Conservation (phyloP, 768 basidiomycete genomes). For the Mycena sanguinolenta region DNA sequence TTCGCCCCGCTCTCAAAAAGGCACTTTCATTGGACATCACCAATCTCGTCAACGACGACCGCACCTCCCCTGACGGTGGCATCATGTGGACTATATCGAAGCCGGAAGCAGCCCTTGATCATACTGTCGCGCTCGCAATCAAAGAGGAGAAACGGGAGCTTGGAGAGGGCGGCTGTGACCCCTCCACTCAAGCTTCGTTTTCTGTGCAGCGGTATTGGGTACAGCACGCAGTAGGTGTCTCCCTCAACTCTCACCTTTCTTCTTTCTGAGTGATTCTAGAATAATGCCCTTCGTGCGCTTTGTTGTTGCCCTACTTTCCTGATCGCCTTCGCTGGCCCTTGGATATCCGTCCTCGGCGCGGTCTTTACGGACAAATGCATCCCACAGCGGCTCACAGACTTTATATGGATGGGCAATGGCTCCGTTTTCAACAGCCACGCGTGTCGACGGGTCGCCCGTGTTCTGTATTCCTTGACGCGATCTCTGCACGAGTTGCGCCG, state of each 20-base stretch:
- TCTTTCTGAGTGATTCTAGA: slow-evolving; percentile 18
- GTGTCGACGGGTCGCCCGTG: slow-evolving; percentile 29
- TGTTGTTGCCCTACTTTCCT: slow-evolving; percentile 50
- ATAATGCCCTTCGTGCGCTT: slow-evolving; percentile 10
- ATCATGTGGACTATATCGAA: slow-evolving; percentile 12
- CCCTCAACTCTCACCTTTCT: no score
- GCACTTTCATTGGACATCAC: background rate
- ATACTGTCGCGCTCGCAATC: no score
- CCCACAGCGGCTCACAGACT: no score
- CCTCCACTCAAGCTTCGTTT: no score
- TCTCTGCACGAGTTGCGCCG: slow-evolving; percentile 30
- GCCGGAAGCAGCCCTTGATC: background rate
- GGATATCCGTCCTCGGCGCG: no score
- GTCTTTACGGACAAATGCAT: no score
- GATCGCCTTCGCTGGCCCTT: slow-evolving; percentile 50
- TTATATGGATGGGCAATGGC: slow-evolving; percentile 42
- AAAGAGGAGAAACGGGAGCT: no score
- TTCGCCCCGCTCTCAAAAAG: slow-evolving; percentile 16
- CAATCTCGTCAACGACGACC: no score
- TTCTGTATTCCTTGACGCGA: slow-evolving; percentile 36
- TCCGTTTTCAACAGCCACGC: slow-evolving; percentile 34
- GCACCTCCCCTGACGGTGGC: background rate
- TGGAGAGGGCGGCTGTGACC: no score
- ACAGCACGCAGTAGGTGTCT: no score
- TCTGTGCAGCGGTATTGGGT: no score